These are phyloP conservation scores for Lindgomyces ingoldianus DNA, from an alignment of 495 filamentous ascomycete genomes.

Conservation along the genomic window DNA sequence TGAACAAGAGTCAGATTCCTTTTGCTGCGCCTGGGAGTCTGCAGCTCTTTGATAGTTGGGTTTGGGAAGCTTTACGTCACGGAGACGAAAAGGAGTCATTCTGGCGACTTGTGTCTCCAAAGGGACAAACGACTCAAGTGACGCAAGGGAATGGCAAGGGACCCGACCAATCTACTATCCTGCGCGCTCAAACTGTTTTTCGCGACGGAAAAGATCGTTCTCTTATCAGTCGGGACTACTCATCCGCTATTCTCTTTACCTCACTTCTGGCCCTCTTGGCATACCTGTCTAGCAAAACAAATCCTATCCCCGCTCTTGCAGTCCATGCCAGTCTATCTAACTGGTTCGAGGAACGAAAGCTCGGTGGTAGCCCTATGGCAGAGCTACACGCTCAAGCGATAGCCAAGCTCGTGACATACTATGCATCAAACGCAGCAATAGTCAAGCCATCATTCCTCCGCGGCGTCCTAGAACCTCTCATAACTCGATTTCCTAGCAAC, in stretches of 20 bases:
- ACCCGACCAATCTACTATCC: constrained; percentile 33
- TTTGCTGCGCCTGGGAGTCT: constrained; percentile 49
- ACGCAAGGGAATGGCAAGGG: not conserved
- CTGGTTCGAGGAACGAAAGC: constrained; percentile 35
- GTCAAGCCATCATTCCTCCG: constrained; percentile 68
- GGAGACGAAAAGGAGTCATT: constrained; percentile 51
- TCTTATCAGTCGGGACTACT: constrained; percentile 57
- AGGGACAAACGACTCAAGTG: constrained; percentile 33
- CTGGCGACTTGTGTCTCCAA: constrained; percentile 51
- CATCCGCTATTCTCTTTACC: constrained; percentile 53
- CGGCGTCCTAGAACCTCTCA: constrained; percentile 56
- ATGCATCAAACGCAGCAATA: constrained; percentile 56
- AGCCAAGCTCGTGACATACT: constrained; percentile 66
- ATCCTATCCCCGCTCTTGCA: constrained; percentile 44
- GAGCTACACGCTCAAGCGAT: constrained; percentile 45
- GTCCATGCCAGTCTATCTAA: constrained; percentile 46
- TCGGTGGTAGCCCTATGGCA: constrained; percentile 13
- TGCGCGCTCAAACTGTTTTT: constrained; percentile 17
- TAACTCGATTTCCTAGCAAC: constrained; percentile 70
- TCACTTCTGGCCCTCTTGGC: constrained; percentile 63
- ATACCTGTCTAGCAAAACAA: constrained; percentile 56
- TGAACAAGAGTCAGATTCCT: constrained; percentile 51
- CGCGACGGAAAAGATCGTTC: constrained; percentile 4
- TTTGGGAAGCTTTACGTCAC: constrained; percentile 65
- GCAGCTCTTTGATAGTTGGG: constrained; percentile 68